Base-by-base conservation (phyloP, 306 rosid genomes). In the Rubus parviflorus region DNA sequence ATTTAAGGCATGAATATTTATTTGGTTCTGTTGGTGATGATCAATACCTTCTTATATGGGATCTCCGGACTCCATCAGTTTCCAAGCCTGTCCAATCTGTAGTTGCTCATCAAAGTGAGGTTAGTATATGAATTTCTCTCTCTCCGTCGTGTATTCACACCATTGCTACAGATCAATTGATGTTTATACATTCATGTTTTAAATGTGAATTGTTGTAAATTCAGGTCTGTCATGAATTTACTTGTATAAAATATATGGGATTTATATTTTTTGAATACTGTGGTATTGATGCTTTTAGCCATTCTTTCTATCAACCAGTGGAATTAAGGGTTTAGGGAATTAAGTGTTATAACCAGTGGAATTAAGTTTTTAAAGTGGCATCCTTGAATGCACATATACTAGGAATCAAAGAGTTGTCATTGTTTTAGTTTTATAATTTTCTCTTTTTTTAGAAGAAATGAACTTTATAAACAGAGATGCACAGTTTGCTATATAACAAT, bases 1-100 rank as follows among this genome's bases (percentile, higher is more conserved):
- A 96, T 96, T 84, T 92, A 89, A 91, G 99, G 89, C 99, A 96
- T 81, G 99, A 96, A 74, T 89, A 96, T 83, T 82, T 92, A 77
- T 96, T 96, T 86, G 99, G 99, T 70, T 92, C 99, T 65, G 99
- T 96, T 80, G 99, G 99, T 15, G 99, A 96, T 83, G 99, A 96
- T 87, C 98, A 89, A 68, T 89, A 88, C 83, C 79, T 96, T 80
- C 93, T 83, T 68, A 40, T 96, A 81, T 96, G 99, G 99, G 99
- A 96, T 84, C 96, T 96, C 12, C 87, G 99, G 38, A 88, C 89
- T 58, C 96, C 97, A 62, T 77, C 96, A 35, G 94, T 82, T 53
- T 86, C 77, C 86, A 96, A 92, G 88, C 99, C 98, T 74, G 93
- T 89, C 45, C 98, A 96, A 77, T 87, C 99, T 79, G 95, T 93